A percentile compares a stretch with the other conserved stretches of the same genome.
These are phyloP conservation scores for Apiotrichum laibachii DNA, from an alignment of 1,284 basidiomycete genomes.

Conservation along the genomic window DNA sequence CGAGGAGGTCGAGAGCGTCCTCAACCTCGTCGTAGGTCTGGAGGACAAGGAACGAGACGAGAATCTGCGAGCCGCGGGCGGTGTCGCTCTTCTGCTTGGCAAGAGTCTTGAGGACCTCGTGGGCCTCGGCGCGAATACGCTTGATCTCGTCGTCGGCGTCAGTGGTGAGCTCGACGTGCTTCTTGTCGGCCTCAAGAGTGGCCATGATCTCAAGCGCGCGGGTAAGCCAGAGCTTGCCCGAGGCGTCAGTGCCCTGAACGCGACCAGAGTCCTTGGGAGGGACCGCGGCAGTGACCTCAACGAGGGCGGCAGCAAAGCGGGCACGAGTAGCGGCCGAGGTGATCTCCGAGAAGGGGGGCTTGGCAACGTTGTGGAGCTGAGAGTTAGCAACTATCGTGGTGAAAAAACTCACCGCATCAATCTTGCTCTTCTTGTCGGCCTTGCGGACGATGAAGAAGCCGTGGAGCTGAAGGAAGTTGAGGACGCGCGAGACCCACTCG, in stretches of 20 bases:
- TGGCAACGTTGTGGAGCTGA: slow-evolving; percentile 63
- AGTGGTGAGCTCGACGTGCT: slow-evolving; percentile 62
- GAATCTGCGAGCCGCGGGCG: slow-evolving; percentile 62
- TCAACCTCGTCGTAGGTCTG: slow-evolving; percentile 67
- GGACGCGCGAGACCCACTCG: slow-evolving; percentile 66
- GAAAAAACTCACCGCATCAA: slow-evolving; percentile 41
- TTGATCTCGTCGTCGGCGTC: slow-evolving; percentile 62
- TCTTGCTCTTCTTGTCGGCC: slow-evolving; percentile 65
- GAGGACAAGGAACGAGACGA: slow-evolving; percentile 66
- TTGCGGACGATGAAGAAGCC: slow-evolving; percentile 74
- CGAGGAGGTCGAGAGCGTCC: slow-evolving; percentile 60
- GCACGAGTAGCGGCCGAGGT: slow-evolving; percentile 54
- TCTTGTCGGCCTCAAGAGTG: slow-evolving; percentile 62
- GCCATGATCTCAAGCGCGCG: slow-evolving; percentile 65
- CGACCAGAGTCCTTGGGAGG: slow-evolving; percentile 17
- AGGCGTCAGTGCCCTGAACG: slow-evolving; percentile 61
- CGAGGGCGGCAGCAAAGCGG: slow-evolving; percentile 18
- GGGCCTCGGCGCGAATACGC: slow-evolving; percentile 56
- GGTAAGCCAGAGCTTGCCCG: slow-evolving; percentile 77
- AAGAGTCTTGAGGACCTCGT: slow-evolving; percentile 55
- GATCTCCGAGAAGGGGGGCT: slow-evolving; percentile 69
- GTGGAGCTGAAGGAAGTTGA: slow-evolving; percentile 79
- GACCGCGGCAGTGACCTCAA: slow-evolving; percentile 63
- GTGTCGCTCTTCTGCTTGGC: slow-evolving; percentile 56
- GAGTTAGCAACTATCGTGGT: slow-evolving; percentile 28